A percentile compares a stretch with the other conserved stretches of the same genome.
Conservation (phyloP, 2,329 filamentous ascomycete species). For the Sporothrix pseudoabietina region DNA sequence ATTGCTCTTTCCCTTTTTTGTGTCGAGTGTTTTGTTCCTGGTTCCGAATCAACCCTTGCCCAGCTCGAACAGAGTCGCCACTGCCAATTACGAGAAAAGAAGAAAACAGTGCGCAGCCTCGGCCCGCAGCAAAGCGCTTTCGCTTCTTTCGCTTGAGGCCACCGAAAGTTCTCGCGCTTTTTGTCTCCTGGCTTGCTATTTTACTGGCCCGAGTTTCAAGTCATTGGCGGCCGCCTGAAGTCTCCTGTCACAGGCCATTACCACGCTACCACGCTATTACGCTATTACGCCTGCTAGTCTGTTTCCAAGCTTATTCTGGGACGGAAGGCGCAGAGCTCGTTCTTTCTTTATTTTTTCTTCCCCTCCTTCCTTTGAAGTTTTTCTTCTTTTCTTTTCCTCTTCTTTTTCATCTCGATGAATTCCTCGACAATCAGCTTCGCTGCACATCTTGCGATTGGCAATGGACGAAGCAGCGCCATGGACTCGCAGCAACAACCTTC, state of each 20-base stretch:
- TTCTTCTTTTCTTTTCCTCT: neutral
- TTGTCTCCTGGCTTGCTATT: neutral
- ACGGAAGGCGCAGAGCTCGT: neutral
- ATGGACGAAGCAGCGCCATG: constrained; percentile 31
- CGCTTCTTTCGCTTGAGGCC: no score
- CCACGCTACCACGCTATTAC: neutral
- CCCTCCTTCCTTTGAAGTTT: neutral
- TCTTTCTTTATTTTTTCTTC: neutral
- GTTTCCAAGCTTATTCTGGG: neutral
- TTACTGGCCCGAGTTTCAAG: neutral
- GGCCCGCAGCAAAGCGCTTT: neutral
- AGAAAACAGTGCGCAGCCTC: constrained; percentile 16
- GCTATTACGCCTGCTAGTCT: constrained; percentile 3
- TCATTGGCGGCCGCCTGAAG: neutral
- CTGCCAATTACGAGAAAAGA: neutral
- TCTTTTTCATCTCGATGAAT: constrained; percentile 1
- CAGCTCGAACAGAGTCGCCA: neutral
- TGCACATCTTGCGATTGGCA: constrained; percentile 28
- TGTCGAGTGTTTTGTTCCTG: neutral
- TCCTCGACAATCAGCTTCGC: constrained; percentile 20
- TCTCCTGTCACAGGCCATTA: constrained; percentile 9
- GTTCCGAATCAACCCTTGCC: constrained; percentile 1
- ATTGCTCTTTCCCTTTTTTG: neutral
- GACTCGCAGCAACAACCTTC: constrained; percentile 28
- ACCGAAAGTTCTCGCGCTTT: neutral